Evolutionary conservation across 1,284 basidiomycete species (phyloP), one percentile per base, ranked within the genome.

Genomic region (Mycena sp.): DNA sequence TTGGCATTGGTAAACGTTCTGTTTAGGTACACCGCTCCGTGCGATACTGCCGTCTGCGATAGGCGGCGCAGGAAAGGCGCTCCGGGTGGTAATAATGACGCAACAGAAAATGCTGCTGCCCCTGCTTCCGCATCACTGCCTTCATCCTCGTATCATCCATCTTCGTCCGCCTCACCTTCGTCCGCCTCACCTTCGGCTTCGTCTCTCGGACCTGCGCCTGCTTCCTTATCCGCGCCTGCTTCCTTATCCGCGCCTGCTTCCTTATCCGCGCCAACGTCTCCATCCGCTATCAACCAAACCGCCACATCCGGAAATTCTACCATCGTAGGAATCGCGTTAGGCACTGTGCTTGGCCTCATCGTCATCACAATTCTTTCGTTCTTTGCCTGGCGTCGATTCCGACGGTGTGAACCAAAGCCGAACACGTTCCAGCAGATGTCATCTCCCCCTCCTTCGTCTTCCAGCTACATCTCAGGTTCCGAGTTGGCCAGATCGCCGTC

Each of bases 401-500:
- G 56, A 19, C 50, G 56, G 4, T 51, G 56, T 1, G 30, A 10
- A 6, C 29, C 49, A 9, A 2, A 6, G 7, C 11, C 25, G 12
- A 32, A 32, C 6, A 17, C 29, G 7, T 23, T 17, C 45, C 12
- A 16, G n/a, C 38, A 55, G n/a, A 55, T 32, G n/a, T 16, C n/a
- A 28, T 21, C 56, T 0, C 26, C 56, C 19, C 50, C 56, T 23
- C 51, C 61, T 0, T 43, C 52, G 38, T 32, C 38, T 21, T 38
- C 43, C 43, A 53, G 48, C 53, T 11, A 17, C 19, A 14, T 28
- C 10, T 52, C 54, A 3, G 4, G 26, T 2, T 25, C 51, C n/a
- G 56, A 35, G n/a, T 17, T 12, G 37, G 21, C 37, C 16, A 19
- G 55, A 35, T 37, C 56, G 19, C 61, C 61, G 4, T 63, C 61